Evolutionary conservation across 306 rosid genomes (phyloP), one percentile per base, ranked within the genome.

Genomic region (Vachellia collinsii): DNA sequence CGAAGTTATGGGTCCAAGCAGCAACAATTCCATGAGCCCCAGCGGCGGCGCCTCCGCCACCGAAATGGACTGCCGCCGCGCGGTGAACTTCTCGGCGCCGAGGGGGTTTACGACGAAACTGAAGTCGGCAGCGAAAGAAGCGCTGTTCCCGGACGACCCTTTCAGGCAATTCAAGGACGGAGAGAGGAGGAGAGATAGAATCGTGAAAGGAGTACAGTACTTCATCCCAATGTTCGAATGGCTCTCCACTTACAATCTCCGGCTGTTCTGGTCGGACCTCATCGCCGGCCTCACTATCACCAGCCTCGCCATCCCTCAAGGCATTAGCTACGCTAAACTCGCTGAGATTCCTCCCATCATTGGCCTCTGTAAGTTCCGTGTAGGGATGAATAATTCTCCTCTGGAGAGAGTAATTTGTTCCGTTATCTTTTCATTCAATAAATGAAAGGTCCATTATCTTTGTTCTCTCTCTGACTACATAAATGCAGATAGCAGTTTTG

Each of bases 281-380:
- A 85, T 91, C 20, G 92, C 97, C 5, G 97, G 93, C 38, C 62
- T 91, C 79, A 91, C 97, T 83, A 76, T 86, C 68, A 82, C 91
- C 23, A 91, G 92, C 62, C 90, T 91, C 8, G 93, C 93, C 36
- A 88, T 91, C 58, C 96, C 78, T 29, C 34, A 29, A 29, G 34
- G 34, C 34, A 29, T 29, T 29, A 29, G 34, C 34, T 29, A 29
- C 34, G 93, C 97, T 22, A 89, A 87, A 37, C 93, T 91, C 41
- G 93, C 84, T 1, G 6, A 5, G 6, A 7, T 91, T 56, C 92
- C 92, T 64, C 91, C 97, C 50, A 82, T 91, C 58, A 54, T 82
- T 10, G 95, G 93, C 82, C 87, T 91, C 3, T 91, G 95, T 91
- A 53, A 86, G 89, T n/a, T 16, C 7, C 42, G 1, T 16, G n/a